Evolutionary conservation across 371 early-diverging fungal genomes (phyloP), one percentile per base, ranked within the genome.

Genomic region (Umbelopsis sp.): DNA sequence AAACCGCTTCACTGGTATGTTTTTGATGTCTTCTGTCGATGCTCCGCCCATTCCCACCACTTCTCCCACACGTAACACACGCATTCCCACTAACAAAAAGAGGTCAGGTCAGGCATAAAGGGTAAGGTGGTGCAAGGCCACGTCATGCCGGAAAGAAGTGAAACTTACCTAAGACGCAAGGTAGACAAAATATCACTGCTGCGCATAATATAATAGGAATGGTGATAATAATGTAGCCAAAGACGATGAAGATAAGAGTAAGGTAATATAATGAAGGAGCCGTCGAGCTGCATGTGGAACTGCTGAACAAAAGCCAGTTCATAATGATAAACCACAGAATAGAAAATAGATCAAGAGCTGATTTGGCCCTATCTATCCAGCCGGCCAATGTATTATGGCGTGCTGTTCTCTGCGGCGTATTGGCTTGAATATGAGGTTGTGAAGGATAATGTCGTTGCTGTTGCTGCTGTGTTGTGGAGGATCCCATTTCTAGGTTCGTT

Each of bases 301-400:
- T 81, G 4, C 87, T 79, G 68, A 91, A 91, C 16, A 90, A 67
- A 71, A 90, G 83, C 69, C 89, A 87, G 70, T 92, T 92, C 70
- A 91, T 91, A 69, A 89, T 74, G 45, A 93, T 80, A 76, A 92
- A 92, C 77, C 91, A 81, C 48, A 89, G 78, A 3, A 88, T 83
- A 10, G 86, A 88, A 78, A 87, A 80, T 18, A 91, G 66, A 71
- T 89, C 88, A 63, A 92, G 71, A 62, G 87, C 71, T 20, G 87
- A 85, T 70, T 83, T 80, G n/a, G 77, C 77, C 62, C 77, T 75
- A 65, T 68, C n/a, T 9, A 65, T 50, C 66, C 51, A 50, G 32
- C 66, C 50, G 10, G 38, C 50, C 35, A 65, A 16, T 0, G 38
- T 46, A 35, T 48, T 50, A 38, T 32, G 50, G 35, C 22, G 41